These are phyloP conservation scores for Xylaria multiplex DNA, from an alignment of 2,329 filamentous ascomycete genomes.

Conservation along the genomic window DNA sequence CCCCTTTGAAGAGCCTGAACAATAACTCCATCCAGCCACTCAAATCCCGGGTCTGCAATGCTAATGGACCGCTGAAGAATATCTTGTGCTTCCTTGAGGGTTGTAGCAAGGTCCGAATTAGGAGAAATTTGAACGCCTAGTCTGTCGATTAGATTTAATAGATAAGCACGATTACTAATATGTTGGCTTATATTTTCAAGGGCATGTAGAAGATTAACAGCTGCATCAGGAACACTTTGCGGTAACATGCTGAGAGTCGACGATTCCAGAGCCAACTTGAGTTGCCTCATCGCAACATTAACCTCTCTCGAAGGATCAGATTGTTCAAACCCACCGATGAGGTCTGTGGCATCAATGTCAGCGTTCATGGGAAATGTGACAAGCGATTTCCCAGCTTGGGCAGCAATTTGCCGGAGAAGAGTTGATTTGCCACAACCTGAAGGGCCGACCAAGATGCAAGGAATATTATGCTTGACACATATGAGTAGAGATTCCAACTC, in stretches of 20 bases:
- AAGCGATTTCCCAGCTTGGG: constrained; percentile 77
- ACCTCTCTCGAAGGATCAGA: constrained; percentile 81
- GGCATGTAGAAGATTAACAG: constrained; percentile 61
- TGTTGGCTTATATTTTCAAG: constrained; percentile 58
- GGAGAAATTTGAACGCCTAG: constrained; percentile 56
- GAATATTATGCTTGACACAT: constrained; percentile 86
- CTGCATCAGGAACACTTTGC: constrained; percentile 56
- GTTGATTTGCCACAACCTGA: constrained; percentile 89
- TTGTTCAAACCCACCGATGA: constrained; percentile 97
- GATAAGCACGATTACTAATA: constrained; percentile 50
- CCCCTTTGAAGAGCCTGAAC: constrained; percentile 87
- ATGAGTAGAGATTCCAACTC: constrained; percentile 88
- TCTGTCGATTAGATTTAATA: constrained; percentile 53
- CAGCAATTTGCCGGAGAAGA: constrained; percentile 82
- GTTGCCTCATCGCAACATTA: constrained; percentile 63
- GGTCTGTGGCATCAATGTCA: constrained; percentile 95
- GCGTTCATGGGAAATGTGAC: constrained; percentile 90
- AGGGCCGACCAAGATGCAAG: constrained; percentile 86
- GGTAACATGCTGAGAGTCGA: constrained; percentile 62
- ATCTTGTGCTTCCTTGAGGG: constrained; percentile 60
- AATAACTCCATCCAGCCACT: constrained; percentile 95
- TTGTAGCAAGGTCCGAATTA: constrained; percentile 57
- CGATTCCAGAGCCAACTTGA: constrained; percentile 56
- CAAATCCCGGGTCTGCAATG: constrained; percentile 82
- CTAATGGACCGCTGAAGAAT: constrained; percentile 64